Evolutionary conservation across 148 eudicot genomes (phyloP), one percentile per base, ranked within the genome.

Genomic region (Linanthus parryae): DNA sequence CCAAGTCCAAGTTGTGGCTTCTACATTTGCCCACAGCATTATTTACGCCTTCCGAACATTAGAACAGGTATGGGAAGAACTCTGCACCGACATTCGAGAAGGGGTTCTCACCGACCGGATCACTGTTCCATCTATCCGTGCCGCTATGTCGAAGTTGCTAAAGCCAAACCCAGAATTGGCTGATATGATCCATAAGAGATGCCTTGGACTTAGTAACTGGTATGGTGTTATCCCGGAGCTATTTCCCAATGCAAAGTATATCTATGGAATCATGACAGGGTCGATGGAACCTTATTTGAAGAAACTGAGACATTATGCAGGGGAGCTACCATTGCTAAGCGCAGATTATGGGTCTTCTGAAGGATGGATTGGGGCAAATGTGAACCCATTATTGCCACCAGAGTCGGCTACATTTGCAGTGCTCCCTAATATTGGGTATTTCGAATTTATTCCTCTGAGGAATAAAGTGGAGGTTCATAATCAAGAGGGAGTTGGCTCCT

Each of bases 321-420:
- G 94, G 14, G 64, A 67, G 44, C 29, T 94, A 14, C 91, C 99
- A 7, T 59, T 88, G 49, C 58, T 88, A 1, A 82, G 96, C 59
- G 88, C 78, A 5, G 96, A 94, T 63, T 94, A 94, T 44, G 99
- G 99, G 26, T 51, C 96, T 21, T 88, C 96, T 0, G 99, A 94
- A 44, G 99, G 99, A 8, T 88, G 96, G 99, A 64, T 94, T 20
- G 99, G 86, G 3, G 99, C 81, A 17, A 88, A 88, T 78, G 85
- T 94, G 1, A 78, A 84, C 53, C 99, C 99, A 0, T 77, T 62
- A 25, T 56, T 69, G n/a, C 75, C 91, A 27, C 99, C 99, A 7
- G 96, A 94, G 37, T 17, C 63, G 21, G 90, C 82, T 18, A 82
- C 92, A 46, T 94, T 73, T 63, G 86, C 81, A 0, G 96, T 94